A percentile compares a stretch with the other conserved stretches of the same genome.
Evolutionary conservation across 2,329 filamentous ascomycete genomes (phyloP).

Genomic region (Calonectria pauciramosa): DNA sequence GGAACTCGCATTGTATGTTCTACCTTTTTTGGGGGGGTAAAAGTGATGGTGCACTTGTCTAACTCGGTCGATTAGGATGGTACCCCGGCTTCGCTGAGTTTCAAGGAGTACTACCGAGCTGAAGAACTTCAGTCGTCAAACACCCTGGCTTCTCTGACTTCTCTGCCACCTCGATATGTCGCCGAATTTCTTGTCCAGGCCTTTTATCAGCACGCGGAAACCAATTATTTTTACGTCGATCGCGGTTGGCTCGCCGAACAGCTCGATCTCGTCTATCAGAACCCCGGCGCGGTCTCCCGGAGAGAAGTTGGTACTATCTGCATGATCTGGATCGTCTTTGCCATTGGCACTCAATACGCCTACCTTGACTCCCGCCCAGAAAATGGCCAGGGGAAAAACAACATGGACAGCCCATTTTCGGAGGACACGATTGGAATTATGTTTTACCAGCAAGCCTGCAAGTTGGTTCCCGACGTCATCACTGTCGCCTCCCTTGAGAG

Average conservation of each 20-base stretch:
- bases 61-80: constrained; percentile 40
- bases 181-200: constrained; percentile 61
- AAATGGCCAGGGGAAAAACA: constrained; percentile 36
- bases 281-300: constrained; percentile 53
- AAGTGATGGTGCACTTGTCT: constrained; percentile 3
- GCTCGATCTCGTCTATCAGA: constrained; percentile 58
- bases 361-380: constrained; percentile 56
- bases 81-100: constrained; percentile 45
- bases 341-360: constrained; percentile 65
- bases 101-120: constrained; percentile 60
- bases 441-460: constrained; percentile 69
- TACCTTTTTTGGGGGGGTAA: neutral
- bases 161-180: constrained; percentile 61
- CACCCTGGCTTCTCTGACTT: constrained; percentile 54
- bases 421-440: constrained; percentile 68
- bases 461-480: constrained; percentile 69
- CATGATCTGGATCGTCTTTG: constrained; percentile 62
- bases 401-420: constrained; percentile 50
- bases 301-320: constrained; percentile 59
- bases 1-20: constrained; percentile 44
- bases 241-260: constrained; percentile 57
- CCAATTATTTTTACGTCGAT: constrained; percentile 64
- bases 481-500: constrained; percentile 69
- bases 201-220: constrained; percentile 63
- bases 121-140: constrained; percentile 60